A percentile compares a stretch with the other conserved stretches of the same genome.
These are phyloP conservation scores for Teunomyces tritomae DNA, from an alignment of 805 yeast species.

Conservation along the genomic window DNA sequence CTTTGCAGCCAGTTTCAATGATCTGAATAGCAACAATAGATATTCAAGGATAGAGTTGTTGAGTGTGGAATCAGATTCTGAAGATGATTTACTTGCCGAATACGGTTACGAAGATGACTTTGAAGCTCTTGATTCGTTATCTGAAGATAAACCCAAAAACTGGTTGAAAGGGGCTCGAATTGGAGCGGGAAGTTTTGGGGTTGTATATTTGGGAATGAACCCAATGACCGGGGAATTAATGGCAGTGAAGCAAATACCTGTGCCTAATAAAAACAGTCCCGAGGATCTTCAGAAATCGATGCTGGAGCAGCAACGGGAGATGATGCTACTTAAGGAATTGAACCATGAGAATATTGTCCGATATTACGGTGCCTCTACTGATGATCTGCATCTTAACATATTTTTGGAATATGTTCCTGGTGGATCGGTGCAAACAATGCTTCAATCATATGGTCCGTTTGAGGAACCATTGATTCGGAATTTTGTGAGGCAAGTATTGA, in stretches of 20 bases:
- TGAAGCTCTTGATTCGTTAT: conserved; percentile 36
- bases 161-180: conserved; percentile 94
- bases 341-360: conserved; percentile 92
- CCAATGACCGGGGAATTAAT: conserved; percentile 89
- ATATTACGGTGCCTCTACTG: conserved; percentile 84
- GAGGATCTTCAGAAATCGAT: conserved; percentile 42
- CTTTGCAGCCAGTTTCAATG: conserved; percentile 28
- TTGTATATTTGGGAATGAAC: conserved; percentile 89
- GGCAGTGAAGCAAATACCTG: conserved; percentile 94
- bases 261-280: conserved; percentile 46
- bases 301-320: conserved; percentile 84
- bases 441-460: conserved; percentile 72
- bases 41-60: conserved; percentile 48
- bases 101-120: conserved; percentile 41
- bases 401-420: conserved; percentile 52
- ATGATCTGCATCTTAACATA: conserved; percentile 68
- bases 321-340: conserved; percentile 69
- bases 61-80: conserved; percentile 37
- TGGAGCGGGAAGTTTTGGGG: conserved; percentile 94
- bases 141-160: conserved; percentile 60
- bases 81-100: conserved; percentile 12
- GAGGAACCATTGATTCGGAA: conserved; percentile 73
- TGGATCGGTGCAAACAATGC: conserved; percentile 58
- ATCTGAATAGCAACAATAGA: conserved; percentile 19
- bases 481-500: conserved; percentile 71